phyloP scores from a whole-genome alignment of 306 rosid genomes.

The Prinsepia uniflora region DNA sequence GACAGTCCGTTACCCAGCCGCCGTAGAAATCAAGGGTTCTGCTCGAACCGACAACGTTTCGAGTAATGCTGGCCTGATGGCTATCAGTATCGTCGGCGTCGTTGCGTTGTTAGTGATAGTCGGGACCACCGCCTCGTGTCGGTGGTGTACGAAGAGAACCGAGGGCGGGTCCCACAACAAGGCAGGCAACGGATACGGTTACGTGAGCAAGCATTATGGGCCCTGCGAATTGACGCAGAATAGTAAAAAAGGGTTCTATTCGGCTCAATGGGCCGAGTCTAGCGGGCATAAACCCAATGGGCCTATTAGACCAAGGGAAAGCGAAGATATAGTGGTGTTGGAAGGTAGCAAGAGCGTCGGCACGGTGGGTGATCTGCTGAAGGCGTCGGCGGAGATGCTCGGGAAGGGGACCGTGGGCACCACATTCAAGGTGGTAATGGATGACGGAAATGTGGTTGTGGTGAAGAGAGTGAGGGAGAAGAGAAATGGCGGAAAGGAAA shows the following conservation, averaged over 20 bases:
- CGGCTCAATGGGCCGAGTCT: not conserved
- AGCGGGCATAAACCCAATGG: not conserved
- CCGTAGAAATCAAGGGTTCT: no score
- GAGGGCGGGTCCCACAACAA: not conserved
- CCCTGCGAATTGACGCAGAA: not conserved
- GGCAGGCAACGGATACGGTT: not conserved
- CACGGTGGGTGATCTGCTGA: slow-evolving; percentile 16
- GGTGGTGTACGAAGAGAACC: not conserved
- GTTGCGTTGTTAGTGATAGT: not conserved
- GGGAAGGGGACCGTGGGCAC: slow-evolving; percentile 30
- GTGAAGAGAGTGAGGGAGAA: slow-evolving; percentile 23
- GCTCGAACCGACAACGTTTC: not conserved
- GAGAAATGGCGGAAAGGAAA: slow-evolving; percentile 10
- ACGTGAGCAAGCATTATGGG: not conserved
- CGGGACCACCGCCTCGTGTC: slow-evolving; percentile 2
- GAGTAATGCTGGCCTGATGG: not conserved
- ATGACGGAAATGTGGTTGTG: slow-evolving; percentile 16
- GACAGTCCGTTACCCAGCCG: not conserved
- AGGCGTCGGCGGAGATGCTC: slow-evolving; percentile 29
- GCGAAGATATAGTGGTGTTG: slow-evolving; percentile 17
- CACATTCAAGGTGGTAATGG: slow-evolving; percentile 18
- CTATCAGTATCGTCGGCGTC: not conserved
- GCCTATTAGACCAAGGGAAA: not conserved
- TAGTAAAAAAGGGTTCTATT: not conserved
- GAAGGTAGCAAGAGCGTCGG: slow-evolving; percentile 12